These are phyloP conservation scores for Hyphopichia pseudoburtonii DNA, from an alignment of 1,139 yeast species.

Conservation along the genomic window DNA sequence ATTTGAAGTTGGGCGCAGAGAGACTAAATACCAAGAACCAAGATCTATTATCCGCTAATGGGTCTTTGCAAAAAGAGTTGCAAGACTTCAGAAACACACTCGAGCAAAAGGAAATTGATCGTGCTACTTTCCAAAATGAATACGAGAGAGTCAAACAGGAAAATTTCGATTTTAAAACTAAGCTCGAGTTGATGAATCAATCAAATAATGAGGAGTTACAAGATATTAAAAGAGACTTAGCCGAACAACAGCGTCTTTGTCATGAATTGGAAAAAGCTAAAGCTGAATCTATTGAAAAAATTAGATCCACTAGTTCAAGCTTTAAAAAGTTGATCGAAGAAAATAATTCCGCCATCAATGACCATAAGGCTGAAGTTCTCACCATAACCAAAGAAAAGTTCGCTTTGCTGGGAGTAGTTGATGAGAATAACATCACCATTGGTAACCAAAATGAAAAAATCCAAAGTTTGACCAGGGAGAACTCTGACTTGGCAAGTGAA, in stretches of 20 bases:
- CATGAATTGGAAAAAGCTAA: background rate
- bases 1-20: constrained; percentile 11
- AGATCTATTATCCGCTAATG: constrained; percentile 5
- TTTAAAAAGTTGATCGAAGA: background rate
- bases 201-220: background rate
- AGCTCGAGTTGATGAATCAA: background rate
- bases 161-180: background rate
- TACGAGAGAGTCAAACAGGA: constrained; percentile 1
- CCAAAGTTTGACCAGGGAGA: background rate
- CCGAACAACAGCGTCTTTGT: background rate
- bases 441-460: background rate
- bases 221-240: constrained; percentile 1
- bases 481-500: background rate
- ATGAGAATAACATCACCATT: constrained; percentile 1
- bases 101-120: background rate
- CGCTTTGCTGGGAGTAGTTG: background rate
- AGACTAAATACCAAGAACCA: constrained; percentile 10
- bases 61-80: background rate
- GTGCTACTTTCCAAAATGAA: background rate
- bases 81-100: background rate
- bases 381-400: background rate
- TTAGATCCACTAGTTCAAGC: background rate
- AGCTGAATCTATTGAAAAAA: background rate
- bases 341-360: background rate
- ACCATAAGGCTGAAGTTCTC: background rate